Base-by-base conservation (phyloP, 495 filamentous ascomycete genomes). In the Tetracladium marchalianum region DNA sequence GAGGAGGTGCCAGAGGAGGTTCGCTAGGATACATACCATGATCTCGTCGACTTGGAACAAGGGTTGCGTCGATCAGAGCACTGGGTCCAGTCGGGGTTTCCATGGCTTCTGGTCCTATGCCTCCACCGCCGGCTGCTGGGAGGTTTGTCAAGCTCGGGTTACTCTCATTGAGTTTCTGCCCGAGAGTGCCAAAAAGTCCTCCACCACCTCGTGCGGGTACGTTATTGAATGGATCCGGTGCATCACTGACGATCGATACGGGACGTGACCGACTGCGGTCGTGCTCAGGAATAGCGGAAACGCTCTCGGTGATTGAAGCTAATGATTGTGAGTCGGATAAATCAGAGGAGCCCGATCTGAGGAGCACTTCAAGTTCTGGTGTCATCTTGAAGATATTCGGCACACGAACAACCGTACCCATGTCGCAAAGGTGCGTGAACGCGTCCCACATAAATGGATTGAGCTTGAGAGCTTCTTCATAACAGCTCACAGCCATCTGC, bases 381-480 rank as follows among this genome's bases (percentile, higher is more conserved):
- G 69, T 87, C 52, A 85, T 69, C 59, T 82, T 86, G 65, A 90
- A 98, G 49, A 97, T 84, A 56, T 90, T 95, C 15, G 79, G 67
- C 35, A 89, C 78, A 37, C 82, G 74, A 24, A 96, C 70, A 51
- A 77, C 76, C 34, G 83, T 78, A 7, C 87, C 87, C 87, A 73
- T 65, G 47, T 64, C 64, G 41, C 62, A 72, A 4, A 98, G 67
- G n/a, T 74, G 81, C 15, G 81, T 71, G 61, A 95, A 96, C 0
- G 93, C 93, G 69, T 98, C 92, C 92, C 93, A 97, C 78, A 94
- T 90, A 65, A 97, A 94, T 0, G 92, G 90, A 58, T 96, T 97
- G 33, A 81, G 59, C 62, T 89, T 94, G 41, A 97, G 67, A 7
- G 92, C 81, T 47, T 89, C 85, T 46, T 90, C 85, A 61, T 88